Base-by-base conservation (phyloP, 2,329 filamentous ascomycete species). In the Aspergillus novoparasiticus region DNA sequence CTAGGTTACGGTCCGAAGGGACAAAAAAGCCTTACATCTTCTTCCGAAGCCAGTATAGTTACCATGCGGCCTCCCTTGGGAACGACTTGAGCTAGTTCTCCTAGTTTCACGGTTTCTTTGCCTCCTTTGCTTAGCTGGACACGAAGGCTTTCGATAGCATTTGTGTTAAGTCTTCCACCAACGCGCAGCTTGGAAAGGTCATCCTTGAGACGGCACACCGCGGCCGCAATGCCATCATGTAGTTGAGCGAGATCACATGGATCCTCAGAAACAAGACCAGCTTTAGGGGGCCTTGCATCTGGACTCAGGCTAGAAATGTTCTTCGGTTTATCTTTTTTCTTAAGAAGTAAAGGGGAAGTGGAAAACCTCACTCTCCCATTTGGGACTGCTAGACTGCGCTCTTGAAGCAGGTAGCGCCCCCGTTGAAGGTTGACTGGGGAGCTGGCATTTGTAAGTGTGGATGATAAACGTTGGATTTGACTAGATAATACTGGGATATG, bases 61-160 rank as follows among this genome's bases (percentile, higher is more conserved):
- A 90, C 75, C 68, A 82, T 82, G 60, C 88, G 77, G 12, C 88
- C 83, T 30, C 84, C 88, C 70, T 89, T 88, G 0, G 87, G 87
- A 45, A 91, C 80, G 19, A 91, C 86, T 72, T 90, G 89, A 3
- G 88, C 89, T 61, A 92, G 71, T 71, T 90, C 88, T 11, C 84
- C 82, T 57, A 92, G 69, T 65, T 79, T 82, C 56, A 85, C 81
- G 1, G 77, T 84, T 63, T 85, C 80, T 63, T 84, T 86, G 26
- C 59, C 70, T 23, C 76, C 76, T 78, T 88, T 86, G 63, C 79
- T 81, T 55, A 89, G 70, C 57, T 84, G 79, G n/a, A 91, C 88
- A 43, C 84, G 82, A 59, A 91, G 69, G 23, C 76, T 79, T 75
- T 91, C 89, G 34, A 91, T 79, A 1, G 84, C 74, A 55, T 88